Evolutionary conservation across 192 early-diverging fungal genomes (phyloP).

Genomic region (Rhizoclosmatium globosum): DNA sequence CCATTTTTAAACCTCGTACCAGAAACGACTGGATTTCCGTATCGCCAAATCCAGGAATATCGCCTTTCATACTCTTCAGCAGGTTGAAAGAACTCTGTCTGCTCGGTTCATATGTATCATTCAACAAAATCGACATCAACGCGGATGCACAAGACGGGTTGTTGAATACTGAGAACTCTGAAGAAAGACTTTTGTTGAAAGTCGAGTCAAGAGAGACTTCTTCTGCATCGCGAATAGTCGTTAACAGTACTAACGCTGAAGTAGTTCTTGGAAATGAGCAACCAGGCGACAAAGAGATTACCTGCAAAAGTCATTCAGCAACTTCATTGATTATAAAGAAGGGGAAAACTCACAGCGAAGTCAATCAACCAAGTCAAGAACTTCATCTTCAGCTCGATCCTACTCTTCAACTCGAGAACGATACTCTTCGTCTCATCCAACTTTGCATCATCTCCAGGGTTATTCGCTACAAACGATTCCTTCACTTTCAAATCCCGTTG

Average conservation of each 20-base stretch:
- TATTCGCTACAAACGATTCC: constrained; percentile 36
- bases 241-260: constrained; percentile 63
- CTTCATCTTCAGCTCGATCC: constrained; percentile 53
- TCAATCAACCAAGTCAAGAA: constrained; percentile 74
- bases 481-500: constrained; percentile 41
- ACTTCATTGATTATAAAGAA: neutral
- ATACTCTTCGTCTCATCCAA: constrained; percentile 8
- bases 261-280: constrained; percentile 76
- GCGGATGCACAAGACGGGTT: constrained; percentile 18
- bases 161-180: constrained; percentile 9
- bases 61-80: constrained; percentile 68
- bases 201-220: constrained; percentile 40
- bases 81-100: constrained; percentile 75
- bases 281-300: constrained; percentile 75
- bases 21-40: constrained; percentile 62
- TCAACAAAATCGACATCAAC: constrained; percentile 37
- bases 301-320: constrained; percentile 23
- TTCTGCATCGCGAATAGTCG: constrained; percentile 46
- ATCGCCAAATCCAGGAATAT: constrained; percentile 61
- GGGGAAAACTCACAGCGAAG: constrained; percentile 42
- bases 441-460: neutral
- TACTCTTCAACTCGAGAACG: constrained; percentile 38
- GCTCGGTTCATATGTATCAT: constrained; percentile 77
- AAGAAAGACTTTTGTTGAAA: constrained; percentile 10
- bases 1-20: constrained; percentile 65